Percentiles rank a stretch among this genome's conserved stretches.
Conservation (phyloP, 495 filamentous ascomycete genomes). For the Collariella sp. region DNA sequence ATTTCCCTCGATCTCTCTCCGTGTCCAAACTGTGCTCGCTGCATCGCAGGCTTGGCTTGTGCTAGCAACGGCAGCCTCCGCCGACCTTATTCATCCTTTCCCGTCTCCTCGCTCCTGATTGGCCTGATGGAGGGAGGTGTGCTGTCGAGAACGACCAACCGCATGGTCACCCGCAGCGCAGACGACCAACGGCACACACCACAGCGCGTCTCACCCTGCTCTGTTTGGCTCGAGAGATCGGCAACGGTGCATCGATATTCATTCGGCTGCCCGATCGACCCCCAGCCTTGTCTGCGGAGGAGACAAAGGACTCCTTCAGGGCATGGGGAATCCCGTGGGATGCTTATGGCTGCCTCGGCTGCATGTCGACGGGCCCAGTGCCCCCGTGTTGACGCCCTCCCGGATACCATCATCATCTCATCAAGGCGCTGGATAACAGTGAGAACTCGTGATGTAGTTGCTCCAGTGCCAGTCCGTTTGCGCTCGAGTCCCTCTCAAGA, state of each 20-base stretch:
- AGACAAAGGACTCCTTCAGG: not conserved
- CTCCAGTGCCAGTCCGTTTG: not conserved
- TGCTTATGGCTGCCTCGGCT: not conserved
- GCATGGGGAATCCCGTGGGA: no score
- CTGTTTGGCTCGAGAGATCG: not conserved
- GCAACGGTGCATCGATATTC: not conserved
- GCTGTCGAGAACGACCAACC: constrained; percentile 1
- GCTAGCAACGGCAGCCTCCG: no score
- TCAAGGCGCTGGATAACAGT: no score
- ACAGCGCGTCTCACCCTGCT: not conserved
- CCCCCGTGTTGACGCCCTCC: not conserved
- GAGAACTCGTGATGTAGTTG: no score
- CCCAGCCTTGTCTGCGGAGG: not conserved
- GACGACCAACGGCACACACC: not conserved
- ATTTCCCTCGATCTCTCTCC: no score
- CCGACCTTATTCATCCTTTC: not conserved
- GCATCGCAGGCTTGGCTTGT: no score
- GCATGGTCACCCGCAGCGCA: not conserved
- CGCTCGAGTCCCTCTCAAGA: not conserved
- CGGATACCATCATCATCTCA: constrained; percentile 2
- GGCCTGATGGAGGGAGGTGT: not conserved
- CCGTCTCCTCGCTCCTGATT: not conserved
- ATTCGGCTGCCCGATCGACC: not conserved
- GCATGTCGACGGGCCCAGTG: not conserved
- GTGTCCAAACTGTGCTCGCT: no score